Percentiles rank a stretch among this genome's conserved stretches.
Conservation (phyloP, 2,329 filamentous ascomycete genomes). For the Fusarium caatingaense region DNA sequence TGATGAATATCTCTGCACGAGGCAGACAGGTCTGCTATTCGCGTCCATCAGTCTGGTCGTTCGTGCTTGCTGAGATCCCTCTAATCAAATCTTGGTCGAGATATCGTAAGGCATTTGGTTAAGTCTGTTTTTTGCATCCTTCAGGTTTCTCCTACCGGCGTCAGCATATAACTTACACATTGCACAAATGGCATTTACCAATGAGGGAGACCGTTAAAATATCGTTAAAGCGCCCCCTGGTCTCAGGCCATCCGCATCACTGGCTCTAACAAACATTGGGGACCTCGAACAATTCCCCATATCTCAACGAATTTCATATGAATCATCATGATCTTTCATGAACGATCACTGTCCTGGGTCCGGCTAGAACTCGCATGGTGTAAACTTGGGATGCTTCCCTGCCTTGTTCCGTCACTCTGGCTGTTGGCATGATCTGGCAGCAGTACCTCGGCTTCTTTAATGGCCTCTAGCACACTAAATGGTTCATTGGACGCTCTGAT, state of each 20-base stretch:
- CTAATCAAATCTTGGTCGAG: not conserved
- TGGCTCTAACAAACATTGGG: not conserved
- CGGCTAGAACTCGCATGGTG: not conserved
- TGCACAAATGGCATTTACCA: not conserved
- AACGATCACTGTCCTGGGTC: not conserved
- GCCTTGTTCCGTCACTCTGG: not conserved
- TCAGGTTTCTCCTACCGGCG: not conserved
- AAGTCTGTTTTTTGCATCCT: not conserved
- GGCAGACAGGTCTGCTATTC: not conserved
- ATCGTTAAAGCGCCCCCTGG: not conserved
- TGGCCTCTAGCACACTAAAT: not conserved
- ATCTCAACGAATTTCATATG: not conserved
- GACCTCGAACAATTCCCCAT: constrained; percentile 1
- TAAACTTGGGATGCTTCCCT: not conserved
- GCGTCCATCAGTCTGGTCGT: not conserved
- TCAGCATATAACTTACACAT: not conserved
- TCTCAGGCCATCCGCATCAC: not conserved
- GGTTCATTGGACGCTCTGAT: constrained; percentile 12
- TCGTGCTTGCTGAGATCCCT: not conserved
- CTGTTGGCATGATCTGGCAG: not conserved
- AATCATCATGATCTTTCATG: not conserved
- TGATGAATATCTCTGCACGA: not conserved
- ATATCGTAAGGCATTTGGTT: not conserved
- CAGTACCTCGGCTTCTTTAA: constrained; percentile 17
- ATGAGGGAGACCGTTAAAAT: not conserved